Evolutionary conservation across 805 yeast genomes (phyloP), one percentile per base, ranked within the genome.

Genomic region (Kodamaea leandrae): DNA sequence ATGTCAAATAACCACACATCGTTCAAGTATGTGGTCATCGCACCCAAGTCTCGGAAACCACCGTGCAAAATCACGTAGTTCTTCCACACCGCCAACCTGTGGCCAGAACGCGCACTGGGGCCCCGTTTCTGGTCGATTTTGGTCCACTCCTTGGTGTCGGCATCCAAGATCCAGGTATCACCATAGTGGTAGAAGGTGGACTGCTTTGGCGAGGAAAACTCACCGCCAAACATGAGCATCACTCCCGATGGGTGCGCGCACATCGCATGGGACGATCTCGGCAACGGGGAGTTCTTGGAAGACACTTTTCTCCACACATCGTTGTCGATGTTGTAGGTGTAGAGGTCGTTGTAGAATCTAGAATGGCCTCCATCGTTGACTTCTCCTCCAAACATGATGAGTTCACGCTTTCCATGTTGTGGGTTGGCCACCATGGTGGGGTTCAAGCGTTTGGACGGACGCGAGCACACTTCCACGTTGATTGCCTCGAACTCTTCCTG

Each of bases 1-100:
- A 90, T 76, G 61, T 91, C 98, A 65, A 91, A 91, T 4, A 89
- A 75, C 99, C 99, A 91, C 43, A 87, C 61, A 59, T 91, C 99
- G 51, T 77, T 74, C 44, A 89, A 64, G 58, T 91, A 91, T 0
- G 95, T 80, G 0, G 98, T 85, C 30, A 83, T 81, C 9, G 82
- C 61, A 10, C 96, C 95, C 51, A 90, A 69, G 60, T 91, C 99
- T 54, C 96, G 72, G 64, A 93, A 91, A 1, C 99, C 99, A 39
- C 99, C 99, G 53, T 76, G 86, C 52, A 93, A 56, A 13, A 93
- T 71, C 36, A 91, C 76, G 53, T 76, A 90, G 58, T 93, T 90
- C 62, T 93, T 90, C 98, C 98, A 91, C 16, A 74, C 80, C 0
- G 93, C 76, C 76, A 91, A 75, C 50, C 98, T 72, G 57, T 89